Percentiles rank a stretch among this genome's conserved stretches.
phyloP scores from a whole-genome alignment of 208 protist species.

The Acanthamoeba sp. region DNA sequence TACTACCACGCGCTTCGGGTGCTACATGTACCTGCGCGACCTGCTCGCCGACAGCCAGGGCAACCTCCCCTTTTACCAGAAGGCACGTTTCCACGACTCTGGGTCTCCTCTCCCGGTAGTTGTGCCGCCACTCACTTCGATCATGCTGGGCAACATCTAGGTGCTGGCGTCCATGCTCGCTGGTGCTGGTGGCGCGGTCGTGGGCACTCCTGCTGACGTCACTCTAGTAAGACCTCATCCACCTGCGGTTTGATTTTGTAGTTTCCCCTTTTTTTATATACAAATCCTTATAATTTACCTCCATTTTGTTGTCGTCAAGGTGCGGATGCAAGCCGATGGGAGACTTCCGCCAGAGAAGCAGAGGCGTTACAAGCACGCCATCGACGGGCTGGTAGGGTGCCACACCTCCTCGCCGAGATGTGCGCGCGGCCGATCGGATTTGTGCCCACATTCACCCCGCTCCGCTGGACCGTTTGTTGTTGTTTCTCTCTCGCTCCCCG shows the following conservation, averaged over 20 bases:
- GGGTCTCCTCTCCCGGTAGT: too few species aligned
- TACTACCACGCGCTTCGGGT: slow-evolving; percentile 76
- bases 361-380: slow-evolving; percentile 81
- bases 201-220: slow-evolving; percentile 80
- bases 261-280: too few species aligned
- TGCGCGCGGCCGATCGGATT: too few species aligned
- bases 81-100: not conserved
- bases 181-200: slow-evolving; percentile 44
- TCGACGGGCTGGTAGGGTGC: slow-evolving; percentile 67
- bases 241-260: not conserved
- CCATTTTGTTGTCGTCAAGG: too few species aligned
- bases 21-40: slow-evolving; percentile 67
- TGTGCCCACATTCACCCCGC: too few species aligned
- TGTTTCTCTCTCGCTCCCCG: too few species aligned
- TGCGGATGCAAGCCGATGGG: slow-evolving; percentile 88
- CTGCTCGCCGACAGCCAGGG: not conserved
- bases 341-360: slow-evolving; percentile 81
- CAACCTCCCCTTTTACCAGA: slow-evolving; percentile 27
- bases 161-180: slow-evolving; percentile 43
- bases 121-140: too few species aligned
- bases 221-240: slow-evolving; percentile 22
- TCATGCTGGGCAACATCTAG: not conserved
- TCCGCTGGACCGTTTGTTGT: too few species aligned
- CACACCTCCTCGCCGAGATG: too few species aligned
- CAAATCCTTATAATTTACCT: too few species aligned